Percentiles rank a stretch among this genome's conserved stretches.
Conservation (phyloP, 2,329 filamentous ascomycete genomes). For the Botrytis medusae region DNA sequence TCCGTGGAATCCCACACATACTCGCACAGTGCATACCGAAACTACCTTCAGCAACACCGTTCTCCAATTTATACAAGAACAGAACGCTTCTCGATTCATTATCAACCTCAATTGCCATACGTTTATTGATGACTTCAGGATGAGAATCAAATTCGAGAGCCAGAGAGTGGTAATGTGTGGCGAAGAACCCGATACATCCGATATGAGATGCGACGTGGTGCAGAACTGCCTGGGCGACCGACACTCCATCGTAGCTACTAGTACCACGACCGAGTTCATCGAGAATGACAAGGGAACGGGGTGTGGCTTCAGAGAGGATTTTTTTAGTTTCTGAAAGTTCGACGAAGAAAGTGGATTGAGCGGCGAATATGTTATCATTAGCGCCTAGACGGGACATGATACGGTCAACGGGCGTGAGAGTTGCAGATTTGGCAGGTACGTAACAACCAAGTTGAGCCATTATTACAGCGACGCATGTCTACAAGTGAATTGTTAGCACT, state of each 20-base stretch:
- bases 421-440: slow-evolving; percentile 78
- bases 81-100: slow-evolving; percentile 83
- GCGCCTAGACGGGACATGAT: slow-evolving; percentile 98
- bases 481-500: slow-evolving; percentile 26
- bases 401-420: slow-evolving; percentile 85
- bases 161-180: slow-evolving; percentile 94
- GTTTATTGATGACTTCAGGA: slow-evolving; percentile 79
- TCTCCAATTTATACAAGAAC: slow-evolving; percentile 91
- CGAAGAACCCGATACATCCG: slow-evolving; percentile 93
- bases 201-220: slow-evolving; percentile 93
- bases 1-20: slow-evolving; percentile 90
- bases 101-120: slow-evolving; percentile 96
- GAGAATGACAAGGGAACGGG: slow-evolving; percentile 90
- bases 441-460: slow-evolving; percentile 97
- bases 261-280: slow-evolving; percentile 96
- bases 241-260: slow-evolving; percentile 92
- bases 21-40: slow-evolving; percentile 99
- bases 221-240: slow-evolving; percentile 94
- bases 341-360: slow-evolving; percentile 97
- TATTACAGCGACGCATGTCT: slow-evolving; percentile 94
- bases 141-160: slow-evolving; percentile 88
- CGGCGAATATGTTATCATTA: slow-evolving; percentile 98
- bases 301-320: slow-evolving; percentile 90
- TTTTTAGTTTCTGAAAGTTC: slow-evolving; percentile 98
- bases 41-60: slow-evolving; percentile 90